Evolutionary conservation across 192 early-diverging fungal species (phyloP).

Genomic region (Rhizoclosmatium globosum): DNA sequence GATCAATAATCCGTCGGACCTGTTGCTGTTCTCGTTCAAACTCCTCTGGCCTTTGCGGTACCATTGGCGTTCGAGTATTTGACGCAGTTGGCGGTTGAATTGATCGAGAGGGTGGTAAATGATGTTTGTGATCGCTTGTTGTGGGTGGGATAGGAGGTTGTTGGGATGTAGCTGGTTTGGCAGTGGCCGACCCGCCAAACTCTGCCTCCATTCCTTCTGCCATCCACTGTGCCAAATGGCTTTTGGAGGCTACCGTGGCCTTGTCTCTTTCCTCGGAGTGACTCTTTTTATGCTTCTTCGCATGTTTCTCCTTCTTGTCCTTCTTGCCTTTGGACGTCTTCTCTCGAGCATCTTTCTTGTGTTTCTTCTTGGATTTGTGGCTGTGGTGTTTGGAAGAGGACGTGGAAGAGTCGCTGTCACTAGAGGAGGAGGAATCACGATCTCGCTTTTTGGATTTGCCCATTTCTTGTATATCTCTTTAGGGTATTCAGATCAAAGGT

Average conservation of each 20-base stretch:
- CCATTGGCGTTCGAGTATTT: background rate
- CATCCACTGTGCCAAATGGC: slow-evolving; percentile 7
- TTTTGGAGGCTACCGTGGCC: too few relatives aligned
- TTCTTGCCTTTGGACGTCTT: slow-evolving; percentile 18
- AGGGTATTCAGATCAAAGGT: too few relatives aligned
- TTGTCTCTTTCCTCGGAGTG: background rate
- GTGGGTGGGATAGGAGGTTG: too few relatives aligned
- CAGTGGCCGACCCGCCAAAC: too few relatives aligned
- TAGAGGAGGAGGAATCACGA: background rate
- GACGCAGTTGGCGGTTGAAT: background rate
- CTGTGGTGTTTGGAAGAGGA: background rate
- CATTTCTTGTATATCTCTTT: too few relatives aligned
- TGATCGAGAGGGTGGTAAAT: background rate
- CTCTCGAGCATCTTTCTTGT: background rate
- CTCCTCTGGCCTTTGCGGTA: slow-evolving; percentile 33
- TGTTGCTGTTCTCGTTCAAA: slow-evolving; percentile 5
- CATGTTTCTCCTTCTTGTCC: slow-evolving; percentile 2
- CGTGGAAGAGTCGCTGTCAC: slow-evolving; percentile 7
- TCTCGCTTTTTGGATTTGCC: background rate
- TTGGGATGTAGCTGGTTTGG: too few relatives aligned
- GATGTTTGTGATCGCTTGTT: too few relatives aligned
- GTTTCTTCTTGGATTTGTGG: background rate
- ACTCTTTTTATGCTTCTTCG: background rate
- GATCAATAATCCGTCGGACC: slow-evolving; percentile 20
- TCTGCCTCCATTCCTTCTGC: background rate